Percentiles rank a stretch among this genome's conserved stretches.
These are phyloP conservation scores for Tetrastigma voinierianum DNA, from an alignment of 164 flowering plant genomes.

Conservation along the genomic window DNA sequence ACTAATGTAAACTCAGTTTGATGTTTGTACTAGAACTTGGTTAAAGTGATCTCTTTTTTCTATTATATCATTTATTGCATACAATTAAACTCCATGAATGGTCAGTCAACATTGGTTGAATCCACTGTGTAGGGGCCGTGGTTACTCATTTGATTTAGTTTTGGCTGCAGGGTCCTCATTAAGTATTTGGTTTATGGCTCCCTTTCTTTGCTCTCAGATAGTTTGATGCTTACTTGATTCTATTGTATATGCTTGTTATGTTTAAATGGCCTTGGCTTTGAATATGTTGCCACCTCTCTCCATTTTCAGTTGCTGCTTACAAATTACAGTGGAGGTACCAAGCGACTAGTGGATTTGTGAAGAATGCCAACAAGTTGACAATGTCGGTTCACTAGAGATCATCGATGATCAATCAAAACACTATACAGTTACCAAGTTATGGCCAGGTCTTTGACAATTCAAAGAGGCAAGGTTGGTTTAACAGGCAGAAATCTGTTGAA, in stretches of 20 bases:
- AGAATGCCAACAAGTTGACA: constrained; percentile 7
- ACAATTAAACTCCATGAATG: too few relatives aligned
- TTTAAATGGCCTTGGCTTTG: background rate
- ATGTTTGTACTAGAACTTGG: background rate
- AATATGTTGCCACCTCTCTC: background rate
- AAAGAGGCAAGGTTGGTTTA: background rate
- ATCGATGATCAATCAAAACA: background rate
- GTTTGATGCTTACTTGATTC: too few relatives aligned
- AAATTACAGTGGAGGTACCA: background rate
- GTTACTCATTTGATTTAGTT: background rate
- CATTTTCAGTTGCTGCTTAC: constrained; percentile 37
- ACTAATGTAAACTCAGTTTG: too few relatives aligned
- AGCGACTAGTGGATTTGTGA: constrained; percentile 34
- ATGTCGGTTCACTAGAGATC: background rate
- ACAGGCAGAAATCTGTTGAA: constrained; percentile 10
- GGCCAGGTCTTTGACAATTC: background rate
- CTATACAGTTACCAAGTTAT: background rate
- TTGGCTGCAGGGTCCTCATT: background rate
- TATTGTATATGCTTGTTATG: background rate
- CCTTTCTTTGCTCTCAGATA: background rate
- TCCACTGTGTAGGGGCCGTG: too few relatives aligned
- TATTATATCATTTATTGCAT: background rate
- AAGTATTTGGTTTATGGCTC: background rate
- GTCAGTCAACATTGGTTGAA: too few relatives aligned
- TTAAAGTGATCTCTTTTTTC: background rate